Base-by-base conservation (phyloP, 2,329 filamentous ascomycete species). In the Nothophoma quercina region DNA sequence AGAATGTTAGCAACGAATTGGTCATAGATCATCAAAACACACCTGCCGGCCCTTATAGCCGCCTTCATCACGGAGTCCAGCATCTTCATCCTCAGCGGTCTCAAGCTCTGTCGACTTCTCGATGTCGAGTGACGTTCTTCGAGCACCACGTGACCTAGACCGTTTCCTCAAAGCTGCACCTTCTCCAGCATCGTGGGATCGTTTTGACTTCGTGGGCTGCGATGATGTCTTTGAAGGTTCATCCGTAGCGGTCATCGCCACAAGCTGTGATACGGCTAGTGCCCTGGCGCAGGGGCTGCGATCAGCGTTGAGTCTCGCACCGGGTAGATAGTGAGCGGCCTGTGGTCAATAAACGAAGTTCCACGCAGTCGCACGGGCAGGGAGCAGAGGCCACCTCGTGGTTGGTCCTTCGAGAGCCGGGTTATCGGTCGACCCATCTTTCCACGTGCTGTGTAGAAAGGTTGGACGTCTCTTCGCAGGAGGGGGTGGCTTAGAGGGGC, bases 111-210 rank as follows among this genome's bases (percentile, higher is more conserved):
- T 40, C 45, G 88, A 78, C 70, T 90, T 89, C 55, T 88, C 82
- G 65, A 88, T 81, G 68, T 91, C 87, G 7, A 88, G 82, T 49
- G 82, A 51, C 84, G 30, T 48, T 54, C 51, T 40, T 33, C 28
- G 23, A 4, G 41, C 25, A 13, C 41, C 52, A 55, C 52, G 52
- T 51, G 52, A 51, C 23, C 52, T 40, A 1, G 52, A 51, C 7
- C 47, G 46, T 30, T 46, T 50, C 16, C 52, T 41, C 7, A 55
- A 26, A n/a, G 52, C 52, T 30, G 52, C 47, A 28, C 52, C 52
- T 34, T 55, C 52, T 22, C 52, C 52, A 41, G 42, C 46, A 43
- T 55, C 46, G 13, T 46, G 21, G 15, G 52, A 35, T 8, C 5
- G 4, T 23, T 55, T 55, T 8, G 38, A 33, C 28, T 55, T 55